Conservation (phyloP, 768 basidiomycete species). For the Mycena haematopus region DNA sequence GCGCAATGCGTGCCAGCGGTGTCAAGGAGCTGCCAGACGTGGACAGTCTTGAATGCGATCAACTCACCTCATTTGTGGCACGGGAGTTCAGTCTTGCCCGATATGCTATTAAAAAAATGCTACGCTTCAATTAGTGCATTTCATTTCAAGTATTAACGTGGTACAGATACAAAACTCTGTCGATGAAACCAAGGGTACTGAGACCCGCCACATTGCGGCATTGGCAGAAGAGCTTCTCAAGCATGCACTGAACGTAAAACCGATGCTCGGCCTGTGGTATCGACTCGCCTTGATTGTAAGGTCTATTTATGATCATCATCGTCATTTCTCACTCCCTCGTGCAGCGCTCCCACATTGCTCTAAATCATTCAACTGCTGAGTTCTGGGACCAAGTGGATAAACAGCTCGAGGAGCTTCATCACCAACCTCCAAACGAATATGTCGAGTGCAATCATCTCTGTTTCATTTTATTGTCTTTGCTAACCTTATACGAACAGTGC, state of each 20-base stretch:
- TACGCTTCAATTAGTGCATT: too few relatives aligned
- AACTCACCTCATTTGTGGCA: background rate
- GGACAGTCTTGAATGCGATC: background rate
- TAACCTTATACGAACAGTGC: background rate
- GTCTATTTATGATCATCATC: background rate
- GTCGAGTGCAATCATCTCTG: background rate
- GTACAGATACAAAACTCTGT: background rate
- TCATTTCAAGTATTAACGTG: too few relatives aligned
- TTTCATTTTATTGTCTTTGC: background rate
- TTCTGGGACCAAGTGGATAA: background rate
- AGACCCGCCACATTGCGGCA: background rate
- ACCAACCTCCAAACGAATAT: background rate
- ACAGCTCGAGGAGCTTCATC: background rate
- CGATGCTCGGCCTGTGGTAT: background rate
- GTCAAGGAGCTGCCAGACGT: background rate
- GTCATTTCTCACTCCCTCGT: background rate
- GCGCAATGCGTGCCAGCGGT: background rate
- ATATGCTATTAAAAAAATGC: background rate
- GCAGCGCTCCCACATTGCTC: background rate
- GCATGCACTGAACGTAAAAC: background rate
- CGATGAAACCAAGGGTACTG: background rate
- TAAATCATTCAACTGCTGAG: background rate
- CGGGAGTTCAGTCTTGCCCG: background rate
- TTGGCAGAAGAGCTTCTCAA: background rate
- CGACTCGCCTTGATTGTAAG: background rate